Evolutionary conservation across 306 rosid species (phyloP), one percentile per base, ranked within the genome.

Genomic region (Fagus crenata): DNA sequence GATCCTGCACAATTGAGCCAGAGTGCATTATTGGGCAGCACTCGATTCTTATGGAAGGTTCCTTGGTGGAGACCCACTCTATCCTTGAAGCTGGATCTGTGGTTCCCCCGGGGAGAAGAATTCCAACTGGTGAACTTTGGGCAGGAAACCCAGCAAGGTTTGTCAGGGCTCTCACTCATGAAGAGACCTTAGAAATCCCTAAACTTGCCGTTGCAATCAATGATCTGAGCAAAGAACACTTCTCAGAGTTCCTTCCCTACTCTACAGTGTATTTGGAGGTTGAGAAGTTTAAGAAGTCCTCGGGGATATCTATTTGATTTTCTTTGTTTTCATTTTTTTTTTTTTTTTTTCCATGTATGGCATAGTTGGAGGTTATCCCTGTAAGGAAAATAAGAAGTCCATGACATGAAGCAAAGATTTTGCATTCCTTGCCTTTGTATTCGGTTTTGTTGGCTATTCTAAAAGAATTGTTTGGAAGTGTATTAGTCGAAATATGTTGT

Each of bases 21-120:
- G 99, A 96, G 84, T 93, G 97, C 84, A 91, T 96, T 49, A 89
- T 96, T 40, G 99, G 99, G 72, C 98, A 93, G 90, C 99, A 89
- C 77, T 96, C 98, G 67, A 96, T 96, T 71, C 96, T 96, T 72
- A 91, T 96, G 99, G 99, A 96, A 87, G 99, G 99, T 63, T 96
- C 98, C 18, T 74, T 96, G 77, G 93, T 96, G 75, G 99, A 96
- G 89, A 88, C 97, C 64, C 97, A 91, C 54, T 84, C 99, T 56
- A 96, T 96, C 81, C 93, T 96, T 49, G 99, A 96, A 89, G 98
- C 99, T 72, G 99, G 99, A 77, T 96, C 99, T 33, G 98, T 96
- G 8, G 88, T 96, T 81, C 98, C 99, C 7, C 98, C 98, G 0
- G 99, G 99, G 69, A 89, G 98, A 84, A 86, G 97, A 78, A 96